phyloP scores from a whole-genome alignment of 2,329 filamentous ascomycete genomes.

The Didymella exigua region DNA sequence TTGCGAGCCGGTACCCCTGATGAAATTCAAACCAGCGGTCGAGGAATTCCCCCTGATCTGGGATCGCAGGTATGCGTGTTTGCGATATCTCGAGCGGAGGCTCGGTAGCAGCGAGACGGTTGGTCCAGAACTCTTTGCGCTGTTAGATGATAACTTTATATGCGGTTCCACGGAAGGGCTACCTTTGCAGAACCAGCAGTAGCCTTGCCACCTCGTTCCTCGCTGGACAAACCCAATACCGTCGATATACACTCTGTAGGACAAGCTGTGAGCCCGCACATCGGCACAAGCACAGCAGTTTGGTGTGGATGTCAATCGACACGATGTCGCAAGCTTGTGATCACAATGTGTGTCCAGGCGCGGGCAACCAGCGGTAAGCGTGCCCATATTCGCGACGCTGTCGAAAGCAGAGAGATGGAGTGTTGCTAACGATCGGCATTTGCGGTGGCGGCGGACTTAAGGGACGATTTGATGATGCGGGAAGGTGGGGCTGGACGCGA shows the following conservation, averaged over 20 bases:
- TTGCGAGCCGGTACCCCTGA: constrained; percentile 52
- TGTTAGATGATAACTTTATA: constrained; percentile 10
- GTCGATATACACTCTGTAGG: constrained; percentile 56
- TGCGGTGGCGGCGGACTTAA: constrained; percentile 10
- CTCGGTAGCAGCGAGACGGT: constrained; percentile 51
- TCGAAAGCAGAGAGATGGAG: not conserved
- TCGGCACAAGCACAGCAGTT: constrained; percentile 52
- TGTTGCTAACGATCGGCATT: constrained; percentile 1
- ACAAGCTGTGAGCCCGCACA: constrained; percentile 48
- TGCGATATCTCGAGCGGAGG: constrained; percentile 50
- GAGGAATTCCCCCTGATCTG: constrained; percentile 55
- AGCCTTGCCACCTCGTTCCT: constrained; percentile 57
- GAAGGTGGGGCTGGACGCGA: constrained; percentile 14
- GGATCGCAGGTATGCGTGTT: constrained; percentile 54
- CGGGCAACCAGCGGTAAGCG: constrained; percentile 47
- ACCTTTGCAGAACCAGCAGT: constrained; percentile 59
- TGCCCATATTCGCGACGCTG: constrained; percentile 41
- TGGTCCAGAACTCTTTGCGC: constrained; percentile 54
- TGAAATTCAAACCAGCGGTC: constrained; percentile 58
- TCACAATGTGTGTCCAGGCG: constrained; percentile 46
- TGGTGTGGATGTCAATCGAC: constrained; percentile 48
- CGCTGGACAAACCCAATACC: constrained; percentile 57
- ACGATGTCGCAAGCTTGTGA: constrained; percentile 52
- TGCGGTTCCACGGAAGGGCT: not conserved
- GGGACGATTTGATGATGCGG: not conserved